Percentiles rank a stretch among this genome's conserved stretches.
Conservation (phyloP, 2,329 filamentous ascomycete genomes). For the Chaetomiaceae sp. region DNA sequence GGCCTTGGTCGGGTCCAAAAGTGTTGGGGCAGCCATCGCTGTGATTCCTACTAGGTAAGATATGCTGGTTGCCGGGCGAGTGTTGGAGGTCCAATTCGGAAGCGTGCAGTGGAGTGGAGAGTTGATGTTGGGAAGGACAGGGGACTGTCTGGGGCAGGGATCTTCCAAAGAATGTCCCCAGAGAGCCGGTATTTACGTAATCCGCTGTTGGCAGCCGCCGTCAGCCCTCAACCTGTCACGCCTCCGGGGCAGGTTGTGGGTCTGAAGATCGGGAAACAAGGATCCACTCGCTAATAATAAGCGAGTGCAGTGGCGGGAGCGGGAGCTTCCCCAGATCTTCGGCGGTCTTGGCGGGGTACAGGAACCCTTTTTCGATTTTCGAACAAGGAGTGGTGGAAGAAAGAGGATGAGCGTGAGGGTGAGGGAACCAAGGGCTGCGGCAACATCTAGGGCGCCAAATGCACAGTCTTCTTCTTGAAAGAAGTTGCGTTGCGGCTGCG, state of each 20-base stretch:
- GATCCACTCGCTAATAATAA: no score
- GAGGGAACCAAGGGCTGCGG: no score
- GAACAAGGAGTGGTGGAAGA: no score
- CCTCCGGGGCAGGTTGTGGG: background rate
- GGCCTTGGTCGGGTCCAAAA: slow-evolving; percentile 57
- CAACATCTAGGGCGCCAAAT: no score
- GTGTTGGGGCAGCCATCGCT: slow-evolving; percentile 29
- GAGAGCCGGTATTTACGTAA: slow-evolving; percentile 4
- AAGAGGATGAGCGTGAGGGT: no score
- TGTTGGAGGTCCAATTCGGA: background rate
- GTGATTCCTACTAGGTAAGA: no score
- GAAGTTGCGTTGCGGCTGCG: no score
- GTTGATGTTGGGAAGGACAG: slow-evolving; percentile 9
- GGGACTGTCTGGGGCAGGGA: slow-evolving; percentile 4
- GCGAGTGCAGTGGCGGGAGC: background rate
- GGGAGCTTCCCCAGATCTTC: background rate
- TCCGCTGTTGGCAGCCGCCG: no score
- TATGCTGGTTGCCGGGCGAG: no score
- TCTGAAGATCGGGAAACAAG: no score
- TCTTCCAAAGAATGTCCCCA: background rate
- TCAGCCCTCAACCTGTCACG: background rate
- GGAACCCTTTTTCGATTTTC: background rate
- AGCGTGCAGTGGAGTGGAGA: no score
- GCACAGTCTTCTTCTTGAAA: no score
- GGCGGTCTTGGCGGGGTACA: background rate